Evolutionary conservation across 83 land plant species (phyloP), one percentile per base, ranked within the genome.

Genomic region (Thuja plicata): DNA sequence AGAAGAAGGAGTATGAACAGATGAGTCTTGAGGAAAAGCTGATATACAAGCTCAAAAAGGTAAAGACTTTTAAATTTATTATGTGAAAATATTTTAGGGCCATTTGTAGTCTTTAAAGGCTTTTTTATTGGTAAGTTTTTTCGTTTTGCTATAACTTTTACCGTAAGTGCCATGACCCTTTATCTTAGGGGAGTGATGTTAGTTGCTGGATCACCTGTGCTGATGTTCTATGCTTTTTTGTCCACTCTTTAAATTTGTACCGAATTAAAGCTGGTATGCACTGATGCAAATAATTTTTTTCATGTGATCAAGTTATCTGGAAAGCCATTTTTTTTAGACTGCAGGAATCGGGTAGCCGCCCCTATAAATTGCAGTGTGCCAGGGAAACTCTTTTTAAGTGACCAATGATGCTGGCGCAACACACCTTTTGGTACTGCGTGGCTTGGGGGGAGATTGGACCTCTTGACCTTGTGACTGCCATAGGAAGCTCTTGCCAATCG

Each of bases 1-100:
- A 95, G 96, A 95, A 94, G 89, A 94, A 93, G 86, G 96, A 95
- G 55, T 95, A 91, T 87, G 90, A 92, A 70, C 90, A 94, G 88
- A 95, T 95, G 96, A 94, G 94, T 35, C 86, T 89, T 0, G 94
- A 94, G 66, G 95, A 95, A 76, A 95, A 94, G 89, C 83, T 94
- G 73, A 38, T 93, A 34, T 93, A 84, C 87, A 95, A 95, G 87
- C 71, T 95, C 78, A 91, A 74, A 37, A 91, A 92, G 93, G 96
- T 94, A 89, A 89, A 84, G n/a, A 30, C 50, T 40, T 74, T 34
- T 11, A 1, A 27, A 0, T 62, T 88, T 55, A 16, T 57, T 76
- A 70, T 32, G 46, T 43, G 48, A 50, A 84, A 43, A 13, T 84
- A 32, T 41, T 81, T 41, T 81, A 81, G 7, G 45, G 83, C 38